Percentiles rank a stretch among this genome's conserved stretches.
Evolutionary conservation across 768 basidiomycete species (phyloP).

Genomic region (Russula brevipes): DNA sequence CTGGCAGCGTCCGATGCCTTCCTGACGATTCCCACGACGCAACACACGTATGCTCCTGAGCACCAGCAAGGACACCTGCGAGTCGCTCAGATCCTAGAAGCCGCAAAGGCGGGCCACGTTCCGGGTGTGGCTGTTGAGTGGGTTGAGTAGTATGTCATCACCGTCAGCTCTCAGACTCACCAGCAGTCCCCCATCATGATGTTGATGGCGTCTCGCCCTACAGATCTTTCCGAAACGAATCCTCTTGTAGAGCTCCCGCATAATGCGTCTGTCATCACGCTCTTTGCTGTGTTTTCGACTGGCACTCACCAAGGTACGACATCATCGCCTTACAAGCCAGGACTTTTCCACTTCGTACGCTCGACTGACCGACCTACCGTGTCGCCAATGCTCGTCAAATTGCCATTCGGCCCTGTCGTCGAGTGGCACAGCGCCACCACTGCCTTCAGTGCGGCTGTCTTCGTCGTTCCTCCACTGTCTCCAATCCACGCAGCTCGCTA

Average conservation of each 20-base stretch:
- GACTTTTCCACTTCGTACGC: background rate
- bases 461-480: conserved; percentile 36
- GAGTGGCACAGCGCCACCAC: background rate
- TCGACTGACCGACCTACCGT: background rate
- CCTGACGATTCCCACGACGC: conserved; percentile 72
- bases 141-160: conserved; percentile 61
- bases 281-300: conserved; percentile 61
- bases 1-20: conserved; percentile 58
- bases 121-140: conserved; percentile 70
- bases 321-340: background rate
- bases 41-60: conserved; percentile 61
- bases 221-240: conserved; percentile 85
- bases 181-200: background rate
- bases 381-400: conserved; percentile 49
- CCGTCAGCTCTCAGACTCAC: conserved; percentile 5
- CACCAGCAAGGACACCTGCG: conserved; percentile 54
- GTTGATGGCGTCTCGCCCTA: background rate
- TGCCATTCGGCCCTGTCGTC: conserved; percentile 42
- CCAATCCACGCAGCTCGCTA: conserved; percentile 50
- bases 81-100: conserved; percentile 62
- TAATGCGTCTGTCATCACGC: conserved; percentile 55
- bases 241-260: conserved; percentile 59
- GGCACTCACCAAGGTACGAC: conserved; percentile 66
- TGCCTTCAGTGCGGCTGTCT: conserved; percentile 5
- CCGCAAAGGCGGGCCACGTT: conserved; percentile 68